Conservation (phyloP, 345 rosid genomes). For the Eutrema heterophyllum region DNA sequence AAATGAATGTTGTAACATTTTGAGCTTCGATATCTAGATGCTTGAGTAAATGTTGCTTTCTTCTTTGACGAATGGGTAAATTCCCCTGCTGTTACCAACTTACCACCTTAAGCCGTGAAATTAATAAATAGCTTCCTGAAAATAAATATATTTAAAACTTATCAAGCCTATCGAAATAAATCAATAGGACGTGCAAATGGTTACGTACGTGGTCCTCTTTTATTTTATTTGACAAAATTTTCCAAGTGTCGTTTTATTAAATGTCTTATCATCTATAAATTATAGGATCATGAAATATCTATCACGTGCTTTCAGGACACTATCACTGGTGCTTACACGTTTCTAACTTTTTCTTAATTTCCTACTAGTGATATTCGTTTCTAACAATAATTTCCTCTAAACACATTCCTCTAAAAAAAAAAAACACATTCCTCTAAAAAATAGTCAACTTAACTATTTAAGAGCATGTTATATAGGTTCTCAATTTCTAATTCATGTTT, state of each 20-base stretch:
- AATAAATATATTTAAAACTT: background rate
- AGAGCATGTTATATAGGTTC: background rate
- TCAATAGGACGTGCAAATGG: slow-evolving; percentile 17
- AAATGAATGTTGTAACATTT: background rate
- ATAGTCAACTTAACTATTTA: background rate
- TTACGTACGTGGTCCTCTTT: slow-evolving; percentile 24
- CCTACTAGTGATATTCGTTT: background rate
- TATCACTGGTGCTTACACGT: slow-evolving; percentile 18
- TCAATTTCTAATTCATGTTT: background rate
- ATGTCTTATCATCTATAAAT: background rate
- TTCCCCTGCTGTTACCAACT: background rate
- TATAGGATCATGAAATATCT: slow-evolving; percentile 14
- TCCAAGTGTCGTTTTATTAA: slow-evolving; percentile 6
- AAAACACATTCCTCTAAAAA: background rate
- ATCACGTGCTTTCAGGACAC: slow-evolving; percentile 27
- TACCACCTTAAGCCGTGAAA: background rate
- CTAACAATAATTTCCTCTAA: background rate
- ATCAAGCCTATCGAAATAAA: slow-evolving; percentile 2
- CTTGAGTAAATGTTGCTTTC: background rate
- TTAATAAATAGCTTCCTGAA: background rate
- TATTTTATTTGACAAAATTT: slow-evolving; percentile 5
- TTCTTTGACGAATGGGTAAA: background rate
- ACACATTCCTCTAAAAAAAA: background rate
- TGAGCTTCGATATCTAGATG: background rate
- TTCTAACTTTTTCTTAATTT: background rate